Percentiles rank a stretch among this genome's conserved stretches.
Evolutionary conservation across 768 basidiomycete genomes (phyloP).

Genomic region (Naganishia randhawae): DNA sequence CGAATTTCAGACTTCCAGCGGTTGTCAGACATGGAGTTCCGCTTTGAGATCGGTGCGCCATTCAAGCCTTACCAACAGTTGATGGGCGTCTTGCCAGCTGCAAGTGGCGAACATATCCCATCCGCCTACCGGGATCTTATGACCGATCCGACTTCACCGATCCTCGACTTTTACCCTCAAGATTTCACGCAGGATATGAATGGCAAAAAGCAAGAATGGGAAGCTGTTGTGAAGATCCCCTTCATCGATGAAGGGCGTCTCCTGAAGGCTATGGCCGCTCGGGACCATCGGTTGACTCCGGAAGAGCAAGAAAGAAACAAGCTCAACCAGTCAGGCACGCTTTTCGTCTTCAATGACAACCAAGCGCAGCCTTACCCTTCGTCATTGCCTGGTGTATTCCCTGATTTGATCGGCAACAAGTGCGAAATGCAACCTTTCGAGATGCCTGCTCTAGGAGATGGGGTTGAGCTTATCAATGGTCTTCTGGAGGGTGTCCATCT

Average conservation of each 20-base stretch:
- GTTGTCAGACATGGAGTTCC: slow-evolving; percentile 74
- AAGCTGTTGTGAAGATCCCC: slow-evolving; percentile 96
- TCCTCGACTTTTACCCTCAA: slow-evolving; percentile 87
- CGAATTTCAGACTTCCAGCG: slow-evolving; percentile 72
- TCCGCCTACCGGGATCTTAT: slow-evolving; percentile 87
- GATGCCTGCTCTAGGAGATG: slow-evolving; percentile 72
- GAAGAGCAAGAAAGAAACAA: slow-evolving; percentile 74
- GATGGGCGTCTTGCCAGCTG: slow-evolving; percentile 93
- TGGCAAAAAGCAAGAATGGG: slow-evolving; percentile 98
- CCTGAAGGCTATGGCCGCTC: slow-evolving; percentile 77
- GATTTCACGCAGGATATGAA: slow-evolving; percentile 92
- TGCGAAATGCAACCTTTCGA: slow-evolving; percentile 79
- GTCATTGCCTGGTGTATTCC: slow-evolving; percentile 91
- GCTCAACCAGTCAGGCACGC: slow-evolving; percentile 69
- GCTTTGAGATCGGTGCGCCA: slow-evolving; percentile 79
- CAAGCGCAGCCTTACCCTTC: slow-evolving; percentile 76
- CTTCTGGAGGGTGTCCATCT: slow-evolving; percentile 83
- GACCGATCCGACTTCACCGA: slow-evolving; percentile 76
- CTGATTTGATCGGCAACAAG: slow-evolving; percentile 71
- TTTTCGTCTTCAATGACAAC: slow-evolving; percentile 66
- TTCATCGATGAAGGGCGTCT: slow-evolving; percentile 83
- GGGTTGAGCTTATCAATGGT: slow-evolving; percentile 78
- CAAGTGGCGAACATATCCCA: slow-evolving; percentile 84
- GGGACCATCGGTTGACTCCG: slow-evolving; percentile 68
- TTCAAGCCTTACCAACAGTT: slow-evolving; percentile 92